Conservation (phyloP, 805 yeast genomes). For the Tetrapisispora pingtungensis region DNA sequence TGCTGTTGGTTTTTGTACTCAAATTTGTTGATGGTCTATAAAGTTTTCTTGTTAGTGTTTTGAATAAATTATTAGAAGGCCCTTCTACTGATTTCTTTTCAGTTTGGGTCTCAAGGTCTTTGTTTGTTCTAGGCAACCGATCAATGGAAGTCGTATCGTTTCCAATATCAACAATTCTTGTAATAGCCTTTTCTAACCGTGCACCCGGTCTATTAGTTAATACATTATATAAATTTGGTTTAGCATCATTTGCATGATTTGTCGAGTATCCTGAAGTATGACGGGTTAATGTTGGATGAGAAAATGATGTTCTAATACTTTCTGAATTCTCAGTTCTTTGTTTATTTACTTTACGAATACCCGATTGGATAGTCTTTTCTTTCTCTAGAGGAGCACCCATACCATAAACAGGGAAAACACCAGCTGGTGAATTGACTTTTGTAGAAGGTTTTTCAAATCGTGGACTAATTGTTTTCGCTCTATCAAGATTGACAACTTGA, state of each 20-base stretch:
- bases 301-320: background rate
- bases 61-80: background rate
- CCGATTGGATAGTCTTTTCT: constrained; percentile 24
- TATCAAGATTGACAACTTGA: background rate
- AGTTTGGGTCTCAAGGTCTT: background rate
- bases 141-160: background rate
- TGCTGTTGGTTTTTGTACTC: background rate
- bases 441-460: background rate
- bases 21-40: background rate
- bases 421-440: constrained; percentile 2
- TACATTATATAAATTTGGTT: constrained; percentile 18
- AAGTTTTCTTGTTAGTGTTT: background rate
- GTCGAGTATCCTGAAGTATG: background rate
- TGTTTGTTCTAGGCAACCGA: background rate
- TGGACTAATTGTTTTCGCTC: background rate
- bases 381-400: constrained; percentile 3
- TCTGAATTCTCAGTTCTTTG: too few species aligned
- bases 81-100: background rate
- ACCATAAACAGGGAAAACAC: constrained; percentile 4
- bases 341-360: constrained; percentile 35
- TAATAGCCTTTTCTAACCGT: constrained; percentile 17
- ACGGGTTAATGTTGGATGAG: constrained; percentile 29
- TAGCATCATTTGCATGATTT: background rate
- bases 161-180: background rate
- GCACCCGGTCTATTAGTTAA: constrained; percentile 30